Evolutionary conservation across 176 grass and related monocot species (phyloP), one percentile per base, ranked within the genome.

Genomic region (Rhipidocladum racemiflorum): DNA sequence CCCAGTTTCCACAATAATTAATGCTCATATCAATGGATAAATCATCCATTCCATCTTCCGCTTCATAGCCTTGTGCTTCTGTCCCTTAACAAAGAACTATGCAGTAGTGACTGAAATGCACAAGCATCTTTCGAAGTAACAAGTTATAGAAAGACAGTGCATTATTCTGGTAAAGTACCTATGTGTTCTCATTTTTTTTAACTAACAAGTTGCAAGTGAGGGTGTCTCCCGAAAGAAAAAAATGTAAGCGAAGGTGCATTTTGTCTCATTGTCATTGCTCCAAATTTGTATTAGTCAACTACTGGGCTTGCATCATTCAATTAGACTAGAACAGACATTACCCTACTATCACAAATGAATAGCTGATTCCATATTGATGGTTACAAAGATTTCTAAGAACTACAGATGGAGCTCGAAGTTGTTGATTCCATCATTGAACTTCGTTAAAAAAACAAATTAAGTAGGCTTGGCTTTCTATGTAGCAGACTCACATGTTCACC

Each of bases 281-380:
- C 49, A 73, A 23, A 80, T 30, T 18, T 72, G 12, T 2, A n/a
- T 42, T 55, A 73, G 43, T 72, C 7, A 50, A 72, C 7, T 7
- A n/a, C 43, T 49, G 30, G 44, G 42, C 44, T 63, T 70, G 43
- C 49, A 77, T 55, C 65, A 82, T 77, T 32, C 49, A 72, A 78
- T 43, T 70, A 88, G 80, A 78, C 7, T 71, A 59, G 25, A 81
- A 34, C 35, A 57, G 25, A 57, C 51, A 71, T 14, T 44, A 81
- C 17, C 50, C 7, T 24, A 54, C 44, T 79, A 28, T 50, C 61
- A 25, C 25, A 66, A n/a, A 67, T 61, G 67, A 56, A 78, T 53
- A 78, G 7, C 32, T 75, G 17, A 48, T 81, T 29, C 67, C 56
- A 30, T 59, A 68, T 59, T 74, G 78, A 81, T 76, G 78, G 43